Evolutionary conservation across 202 grass and related monocot species (phyloP).

Genomic region (Digitaria exilis): DNA sequence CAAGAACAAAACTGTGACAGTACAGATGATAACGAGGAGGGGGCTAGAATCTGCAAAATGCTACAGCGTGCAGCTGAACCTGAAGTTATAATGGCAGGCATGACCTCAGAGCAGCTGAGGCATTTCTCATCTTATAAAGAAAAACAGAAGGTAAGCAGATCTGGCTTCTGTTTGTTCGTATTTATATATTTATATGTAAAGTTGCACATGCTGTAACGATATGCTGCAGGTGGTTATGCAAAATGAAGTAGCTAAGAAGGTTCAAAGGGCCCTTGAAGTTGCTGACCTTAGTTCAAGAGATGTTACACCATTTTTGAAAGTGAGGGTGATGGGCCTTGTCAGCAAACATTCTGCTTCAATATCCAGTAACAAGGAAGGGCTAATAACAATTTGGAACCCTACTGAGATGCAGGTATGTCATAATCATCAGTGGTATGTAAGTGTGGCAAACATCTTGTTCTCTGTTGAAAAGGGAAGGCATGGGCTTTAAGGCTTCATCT

Average conservation of each 20-base stretch:
- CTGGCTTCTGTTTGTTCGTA: constrained; percentile 8
- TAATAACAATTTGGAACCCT: constrained; percentile 95
- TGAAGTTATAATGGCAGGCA: constrained; percentile 82
- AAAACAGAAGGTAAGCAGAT: constrained; percentile 61
- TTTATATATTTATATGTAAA: constrained; percentile 16
- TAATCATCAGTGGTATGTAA: constrained; percentile 1
- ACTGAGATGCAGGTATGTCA: constrained; percentile 76
- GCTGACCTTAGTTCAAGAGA: constrained; percentile 77
- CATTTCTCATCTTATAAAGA: constrained; percentile 73
- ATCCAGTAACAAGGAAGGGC: constrained; percentile 55
- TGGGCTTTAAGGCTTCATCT: constrained; percentile 5
- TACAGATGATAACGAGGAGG: constrained; percentile 65
- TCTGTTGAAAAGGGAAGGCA: constrained; percentile 3
- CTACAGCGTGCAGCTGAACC: constrained; percentile 83
- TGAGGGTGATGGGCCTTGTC: constrained; percentile 70
- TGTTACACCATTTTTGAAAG: constrained; percentile 86
- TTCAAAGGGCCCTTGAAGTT: constrained; percentile 78
- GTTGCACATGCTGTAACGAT: constrained; percentile 7
- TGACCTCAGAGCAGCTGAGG: constrained; percentile 77
- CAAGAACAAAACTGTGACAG: constrained; percentile 64
- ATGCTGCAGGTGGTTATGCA: constrained; percentile 64
- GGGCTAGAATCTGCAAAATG: constrained; percentile 75
- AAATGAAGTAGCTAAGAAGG: constrained; percentile 65
- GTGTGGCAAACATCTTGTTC: constrained; percentile 21
- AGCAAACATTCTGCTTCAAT: constrained; percentile 58